Conservation (phyloP, 345 rosid genomes). For the Linum tenue region DNA sequence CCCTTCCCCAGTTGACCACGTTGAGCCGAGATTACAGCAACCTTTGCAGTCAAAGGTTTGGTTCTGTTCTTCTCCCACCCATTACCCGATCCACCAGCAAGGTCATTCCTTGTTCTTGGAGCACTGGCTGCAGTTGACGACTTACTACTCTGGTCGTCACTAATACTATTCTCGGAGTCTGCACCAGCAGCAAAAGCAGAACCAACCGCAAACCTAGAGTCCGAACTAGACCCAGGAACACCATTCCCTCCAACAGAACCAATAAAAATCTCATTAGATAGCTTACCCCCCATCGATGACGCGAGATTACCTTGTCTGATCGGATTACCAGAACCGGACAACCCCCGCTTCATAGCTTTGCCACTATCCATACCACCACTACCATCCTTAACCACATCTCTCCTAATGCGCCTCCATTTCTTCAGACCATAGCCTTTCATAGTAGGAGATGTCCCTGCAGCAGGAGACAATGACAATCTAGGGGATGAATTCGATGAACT, state of each 20-base stretch:
- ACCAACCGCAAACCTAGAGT: constrained; percentile 42
- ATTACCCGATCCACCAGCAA: constrained; percentile 29
- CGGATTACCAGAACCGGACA: constrained; percentile 38
- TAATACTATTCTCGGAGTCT: constrained; percentile 43
- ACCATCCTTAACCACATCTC: constrained; percentile 47
- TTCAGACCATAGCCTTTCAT: constrained; percentile 60
- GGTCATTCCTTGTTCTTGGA: constrained; percentile 39
- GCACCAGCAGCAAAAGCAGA: constrained; percentile 36
- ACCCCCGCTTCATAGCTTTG: constrained; percentile 59
- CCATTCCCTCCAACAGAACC: constrained; percentile 30
- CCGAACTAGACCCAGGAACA: constrained; percentile 30
- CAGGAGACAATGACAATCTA: constrained; percentile 16
- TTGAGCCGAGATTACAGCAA: constrained; percentile 31
- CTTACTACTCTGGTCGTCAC: constrained; percentile 64
- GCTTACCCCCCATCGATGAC: constrained; percentile 22
- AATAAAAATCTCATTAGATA: constrained; percentile 33
- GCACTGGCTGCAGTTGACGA: constrained; percentile 73
- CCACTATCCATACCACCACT: constrained; percentile 29
- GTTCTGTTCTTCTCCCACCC: constrained; percentile 33
- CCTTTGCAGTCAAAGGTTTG: constrained; percentile 41
- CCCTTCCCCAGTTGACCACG: constrained; percentile 42
- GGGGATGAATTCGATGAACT: constrained; percentile 15
- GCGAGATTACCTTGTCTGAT: constrained; percentile 25
- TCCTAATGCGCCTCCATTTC: constrained; percentile 75
- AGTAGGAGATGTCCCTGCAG: constrained; percentile 25